Conservation (phyloP, 306 rosid species). For the Rosa chinensis region DNA sequence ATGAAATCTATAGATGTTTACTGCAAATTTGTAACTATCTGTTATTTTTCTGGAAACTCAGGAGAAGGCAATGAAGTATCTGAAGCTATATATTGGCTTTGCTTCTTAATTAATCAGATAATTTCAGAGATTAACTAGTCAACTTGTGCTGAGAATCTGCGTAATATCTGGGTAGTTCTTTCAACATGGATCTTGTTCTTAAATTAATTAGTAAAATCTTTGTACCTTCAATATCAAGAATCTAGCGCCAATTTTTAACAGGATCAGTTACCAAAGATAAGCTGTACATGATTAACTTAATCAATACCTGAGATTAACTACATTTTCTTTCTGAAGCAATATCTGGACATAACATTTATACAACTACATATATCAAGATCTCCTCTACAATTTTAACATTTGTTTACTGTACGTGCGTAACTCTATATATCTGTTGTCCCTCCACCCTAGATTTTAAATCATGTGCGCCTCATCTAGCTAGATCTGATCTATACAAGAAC, state of each 20-base stretch:
- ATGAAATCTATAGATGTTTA: too few species aligned
- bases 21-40: too few species aligned
- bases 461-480: background rate
- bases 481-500: background rate
- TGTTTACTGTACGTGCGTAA: background rate
- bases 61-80: background rate
- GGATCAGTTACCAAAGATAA: background rate
- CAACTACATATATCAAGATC: background rate
- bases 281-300: conserved; percentile 7
- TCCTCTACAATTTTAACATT: background rate
- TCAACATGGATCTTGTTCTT: background rate
- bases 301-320: background rate
- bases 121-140: background rate
- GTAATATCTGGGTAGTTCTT: background rate
- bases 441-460: background rate
- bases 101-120: background rate
- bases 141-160: conserved; percentile 2
- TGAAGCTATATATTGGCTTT: background rate
- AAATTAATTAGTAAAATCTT: background rate
- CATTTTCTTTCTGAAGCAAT: background rate
- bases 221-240: background rate
- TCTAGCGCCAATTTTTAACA: background rate
- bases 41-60: background rate
- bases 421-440: background rate
- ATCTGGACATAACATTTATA: background rate